Evolutionary conservation across 2,329 filamentous ascomycete genomes (phyloP), one percentile per base, ranked within the genome.

Genomic region (Falciphora oryzae): DNA sequence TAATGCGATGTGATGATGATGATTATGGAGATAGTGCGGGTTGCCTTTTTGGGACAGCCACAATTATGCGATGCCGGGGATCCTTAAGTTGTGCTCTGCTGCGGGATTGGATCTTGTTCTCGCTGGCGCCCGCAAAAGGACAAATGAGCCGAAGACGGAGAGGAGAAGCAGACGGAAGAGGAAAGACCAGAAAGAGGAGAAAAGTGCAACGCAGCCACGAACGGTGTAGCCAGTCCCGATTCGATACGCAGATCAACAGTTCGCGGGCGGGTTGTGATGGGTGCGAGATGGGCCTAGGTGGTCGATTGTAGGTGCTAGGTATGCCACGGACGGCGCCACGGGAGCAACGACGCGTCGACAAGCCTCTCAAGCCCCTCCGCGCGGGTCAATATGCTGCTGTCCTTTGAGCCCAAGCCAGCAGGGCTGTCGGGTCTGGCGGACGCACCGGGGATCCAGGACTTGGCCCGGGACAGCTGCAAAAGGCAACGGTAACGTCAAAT

Each of bases 1-100:
- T n/a, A 53, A 53, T 53, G 18, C 44, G 22, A 53, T 53, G 44
- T 53, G 44, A 53, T 53, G 44, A 53, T 53, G 44, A 53, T 53
- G 44, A 53, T 53, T 53, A 25, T 53, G n/a, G 44, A n/a, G 18
- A 53, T 53, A 14, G 44, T n/a, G 44, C 44, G 44, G 44, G 22
- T 25, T 53, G 8, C 44, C 44, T 22, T 53, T 53, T 53, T 4
- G 44, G 44, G 22, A 25, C 22, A 25, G 44, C n/a, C 44, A n/a
- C 1, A 25, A n/a, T 53, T 53, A 53, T 53, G 44, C 44, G 44
- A 53, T 25, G 44, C 44, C 44, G 22, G 44, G n/a, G 44, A 35
- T n/a, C 44, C 44, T 53, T 25, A 7, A 53, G 22, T 44, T 18
- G 13, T 16, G 35, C 35, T 38, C 11, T 38, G 35, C 35, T 2